Evolutionary conservation across 2,329 filamentous ascomycete species (phyloP).

Genomic region (Bertia moriformis): DNA sequence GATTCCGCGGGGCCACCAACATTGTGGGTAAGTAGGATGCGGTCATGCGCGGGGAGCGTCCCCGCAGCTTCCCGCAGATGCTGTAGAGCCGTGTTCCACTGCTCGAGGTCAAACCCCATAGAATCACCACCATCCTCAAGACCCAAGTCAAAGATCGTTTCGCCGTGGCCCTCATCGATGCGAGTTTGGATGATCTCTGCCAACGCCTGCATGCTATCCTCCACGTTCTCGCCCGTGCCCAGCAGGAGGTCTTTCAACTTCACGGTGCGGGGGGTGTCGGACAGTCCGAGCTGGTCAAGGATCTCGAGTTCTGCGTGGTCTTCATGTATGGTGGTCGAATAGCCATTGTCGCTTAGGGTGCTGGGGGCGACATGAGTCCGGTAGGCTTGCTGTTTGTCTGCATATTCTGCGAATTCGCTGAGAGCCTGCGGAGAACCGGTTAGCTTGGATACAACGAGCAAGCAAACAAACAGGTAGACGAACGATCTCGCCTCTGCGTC

Average conservation of each 20-base stretch:
- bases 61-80: conserved; percentile 53
- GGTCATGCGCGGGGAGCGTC: conserved; percentile 57
- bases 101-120: conserved; percentile 58
- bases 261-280: conserved; percentile 53
- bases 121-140: conserved; percentile 79
- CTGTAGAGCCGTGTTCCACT: conserved; percentile 62
- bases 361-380: conserved; percentile 28
- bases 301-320: conserved; percentile 74
- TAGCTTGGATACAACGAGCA: background rate
- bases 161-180: conserved; percentile 71
- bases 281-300: conserved; percentile 73
- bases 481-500: background rate
- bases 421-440: conserved; percentile 27
- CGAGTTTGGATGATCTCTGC: conserved; percentile 47
- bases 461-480: no score
- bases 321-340: conserved; percentile 40
- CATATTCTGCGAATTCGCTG: conserved; percentile 94
- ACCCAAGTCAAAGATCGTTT: conserved; percentile 82
- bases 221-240: conserved; percentile 36
- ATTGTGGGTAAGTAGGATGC: conserved; percentile 77
- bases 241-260: conserved; percentile 67
- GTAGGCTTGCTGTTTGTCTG: conserved; percentile 77
- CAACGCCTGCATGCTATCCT: conserved; percentile 46
- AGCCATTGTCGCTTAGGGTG: conserved; percentile 11
- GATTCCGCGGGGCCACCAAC: conserved; percentile 68